Evolutionary conservation across 2,329 filamentous ascomycete species (phyloP), one percentile per base, ranked within the genome.

Genomic region (Pezizomycotina sp.): DNA sequence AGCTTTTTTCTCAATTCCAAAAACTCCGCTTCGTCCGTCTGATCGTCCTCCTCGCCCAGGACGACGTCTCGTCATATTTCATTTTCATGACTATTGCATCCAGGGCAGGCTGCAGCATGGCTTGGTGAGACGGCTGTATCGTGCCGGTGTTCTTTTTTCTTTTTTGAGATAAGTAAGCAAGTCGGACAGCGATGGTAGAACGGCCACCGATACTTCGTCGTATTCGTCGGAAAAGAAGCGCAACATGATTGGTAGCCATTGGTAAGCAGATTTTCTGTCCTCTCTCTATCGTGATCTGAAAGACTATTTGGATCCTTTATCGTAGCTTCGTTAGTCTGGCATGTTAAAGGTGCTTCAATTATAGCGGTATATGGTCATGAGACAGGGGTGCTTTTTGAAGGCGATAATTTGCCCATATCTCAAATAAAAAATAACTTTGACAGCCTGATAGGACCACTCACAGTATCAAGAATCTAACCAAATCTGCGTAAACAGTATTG

Each of bases 201-300:
- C 82, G 8, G 82, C 89, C 22, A 84, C 91, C 63, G 89, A 95
- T 49, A 98, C 77, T 61, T 98, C 89, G 57, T 98, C 89, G 56
- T 91, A 98, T 55, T 98, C 84, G 58, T 98, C 89, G 15, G 83
- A 79, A 60, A 98, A 93, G 63, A 93, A 93, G 24, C 86, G 79
- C 32, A 98, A 64, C 8, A 95, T 67, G 49, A 84, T 77, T 1
- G 84, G 82, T 18, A 92, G 63, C 56, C 95, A 95, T 25, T 71
- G 53, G 78, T 77, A 34, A 95, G 65, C 42, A 91, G 69, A 49
- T 77, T 74, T 50, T 89, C 82, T 32, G 89, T 86, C 50, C 74
- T 77, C 28, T 69, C 66, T 49, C 71, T 74, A 16, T 37, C 41
- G n/a, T n/a, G n/a, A n/a, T n/a, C n/a, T n/a, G n/a, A n/a, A n/a